phyloP scores from a whole-genome alignment of 2,329 filamentous ascomycete species.

The Dactylellina haptotyla region DNA sequence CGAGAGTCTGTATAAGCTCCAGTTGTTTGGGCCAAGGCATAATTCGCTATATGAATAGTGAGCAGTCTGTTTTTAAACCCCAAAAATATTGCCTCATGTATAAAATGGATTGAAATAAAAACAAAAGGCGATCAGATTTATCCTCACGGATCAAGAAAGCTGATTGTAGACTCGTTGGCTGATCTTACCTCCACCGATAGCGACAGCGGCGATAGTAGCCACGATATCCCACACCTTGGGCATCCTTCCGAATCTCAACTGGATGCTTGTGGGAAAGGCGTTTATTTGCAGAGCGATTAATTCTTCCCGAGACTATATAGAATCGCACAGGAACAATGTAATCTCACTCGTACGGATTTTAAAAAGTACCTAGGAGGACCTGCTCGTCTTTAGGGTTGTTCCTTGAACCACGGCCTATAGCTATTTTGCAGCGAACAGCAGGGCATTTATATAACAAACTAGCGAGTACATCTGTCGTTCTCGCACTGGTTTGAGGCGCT shows the following conservation, averaged over 20 bases:
- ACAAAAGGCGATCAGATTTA: too few relatives aligned
- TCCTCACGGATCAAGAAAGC: neutral
- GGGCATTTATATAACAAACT: conserved; percentile 30
- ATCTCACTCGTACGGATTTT: too few relatives aligned
- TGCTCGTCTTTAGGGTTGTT: neutral
- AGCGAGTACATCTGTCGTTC: neutral
- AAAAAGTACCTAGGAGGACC: neutral
- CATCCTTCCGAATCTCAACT: conserved; percentile 19
- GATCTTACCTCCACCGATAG: conserved; percentile 25
- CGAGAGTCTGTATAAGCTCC: conserved; percentile 62
- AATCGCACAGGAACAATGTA: too few relatives aligned
- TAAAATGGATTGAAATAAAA: too few relatives aligned
- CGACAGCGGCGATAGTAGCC: conserved; percentile 13
- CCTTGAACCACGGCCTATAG: neutral
- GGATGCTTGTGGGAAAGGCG: too few relatives aligned
- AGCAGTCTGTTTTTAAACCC: neutral
- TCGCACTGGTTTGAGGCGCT: neutral
- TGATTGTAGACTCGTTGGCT: neutral
- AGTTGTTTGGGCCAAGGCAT: conserved; percentile 56
- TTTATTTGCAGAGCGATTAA: too few relatives aligned
- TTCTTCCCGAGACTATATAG: too few relatives aligned
- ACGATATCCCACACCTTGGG: conserved; percentile 28
- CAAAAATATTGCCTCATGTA: too few relatives aligned
- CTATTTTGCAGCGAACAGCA: neutral
- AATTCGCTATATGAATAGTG: conserved; percentile 33